phyloP scores from a whole-genome alignment of 768 basidiomycete species.

The Obba rivulosa region DNA sequence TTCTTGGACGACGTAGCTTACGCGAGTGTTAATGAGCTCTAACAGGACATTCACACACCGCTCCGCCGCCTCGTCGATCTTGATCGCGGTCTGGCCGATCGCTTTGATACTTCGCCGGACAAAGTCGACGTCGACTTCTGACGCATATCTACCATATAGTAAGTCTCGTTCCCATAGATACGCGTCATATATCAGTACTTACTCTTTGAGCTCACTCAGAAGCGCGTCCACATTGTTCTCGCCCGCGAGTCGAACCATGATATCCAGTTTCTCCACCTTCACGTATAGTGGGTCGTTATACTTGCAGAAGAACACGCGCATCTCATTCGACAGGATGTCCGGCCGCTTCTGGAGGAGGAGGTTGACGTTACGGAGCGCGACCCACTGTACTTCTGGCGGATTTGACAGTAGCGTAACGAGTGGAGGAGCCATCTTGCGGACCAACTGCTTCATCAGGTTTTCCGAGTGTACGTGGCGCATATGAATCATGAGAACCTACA shows the following conservation, averaged over 20 bases:
- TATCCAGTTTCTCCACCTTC: slow-evolving; percentile 96
- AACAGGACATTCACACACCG: slow-evolving; percentile 91
- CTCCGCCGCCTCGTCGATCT: slow-evolving; percentile 89
- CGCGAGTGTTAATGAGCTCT: slow-evolving; percentile 87
- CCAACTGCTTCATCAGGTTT: slow-evolving; percentile 76
- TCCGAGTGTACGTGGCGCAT: slow-evolving; percentile 79
- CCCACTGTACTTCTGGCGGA: slow-evolving; percentile 98
- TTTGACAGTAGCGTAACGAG: slow-evolving; percentile 92
- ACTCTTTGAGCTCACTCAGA: slow-evolving; percentile 95
- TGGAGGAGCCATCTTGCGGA: slow-evolving; percentile 97
- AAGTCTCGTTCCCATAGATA: not conserved
- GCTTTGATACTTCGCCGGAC: slow-evolving; percentile 92
- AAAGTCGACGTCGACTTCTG: slow-evolving; percentile 98
- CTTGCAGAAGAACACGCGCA: slow-evolving; percentile 99
- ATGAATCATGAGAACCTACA: slow-evolving; percentile 94
- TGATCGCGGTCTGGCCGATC: slow-evolving; percentile 94
- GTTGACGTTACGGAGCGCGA: slow-evolving; percentile 94
- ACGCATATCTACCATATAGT: slow-evolving; percentile 67
- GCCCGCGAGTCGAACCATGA: slow-evolving; percentile 90
- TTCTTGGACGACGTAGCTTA: slow-evolving; percentile 98
- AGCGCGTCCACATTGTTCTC: slow-evolving; percentile 94
- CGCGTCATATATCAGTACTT: slow-evolving; percentile 27
- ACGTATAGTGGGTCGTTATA: slow-evolving; percentile 99
- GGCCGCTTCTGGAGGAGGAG: slow-evolving; percentile 90
- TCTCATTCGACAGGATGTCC: slow-evolving; percentile 88